These are phyloP conservation scores for Sparassis latifolia DNA, from an alignment of 1,284 basidiomycete species.

Conservation along the genomic window DNA sequence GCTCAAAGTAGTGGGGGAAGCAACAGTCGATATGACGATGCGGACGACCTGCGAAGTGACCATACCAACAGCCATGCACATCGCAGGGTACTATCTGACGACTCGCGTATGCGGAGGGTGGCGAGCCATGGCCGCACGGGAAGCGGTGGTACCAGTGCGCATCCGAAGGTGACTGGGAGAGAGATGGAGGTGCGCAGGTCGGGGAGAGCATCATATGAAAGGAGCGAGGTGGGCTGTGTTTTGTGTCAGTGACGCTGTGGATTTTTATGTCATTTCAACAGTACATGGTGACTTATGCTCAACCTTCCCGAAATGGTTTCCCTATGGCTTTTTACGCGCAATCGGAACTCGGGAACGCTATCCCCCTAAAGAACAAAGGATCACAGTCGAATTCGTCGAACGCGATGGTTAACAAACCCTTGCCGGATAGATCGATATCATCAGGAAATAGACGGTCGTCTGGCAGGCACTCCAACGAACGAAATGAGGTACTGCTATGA, in stretches of 20 bases:
- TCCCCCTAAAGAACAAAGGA: constrained; percentile 2
- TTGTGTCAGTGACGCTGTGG: background rate
- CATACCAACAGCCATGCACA: constrained; percentile 18
- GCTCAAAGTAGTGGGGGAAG: constrained; percentile 21
- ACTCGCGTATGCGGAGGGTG: constrained; percentile 15
- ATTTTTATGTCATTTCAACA: constrained; percentile 3
- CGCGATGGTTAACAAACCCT: constrained; percentile 3
- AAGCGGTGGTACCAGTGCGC: background rate
- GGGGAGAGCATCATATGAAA: constrained; percentile 18
- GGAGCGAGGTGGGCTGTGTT: constrained; percentile 26
- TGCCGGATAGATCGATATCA: constrained; percentile 11
- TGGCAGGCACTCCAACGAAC: background rate
- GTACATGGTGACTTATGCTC: constrained; percentile 26
- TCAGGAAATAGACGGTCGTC: constrained; percentile 14
- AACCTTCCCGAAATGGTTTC: constrained; percentile 11
- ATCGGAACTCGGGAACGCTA: constrained; percentile 11
- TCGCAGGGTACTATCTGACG: constrained; percentile 17
- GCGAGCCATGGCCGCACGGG: constrained; percentile 10
- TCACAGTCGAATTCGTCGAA: constrained; percentile 11
- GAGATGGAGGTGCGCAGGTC: constrained; percentile 10
- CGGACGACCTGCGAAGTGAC: constrained; percentile 13
- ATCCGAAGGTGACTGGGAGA: constrained; percentile 11
- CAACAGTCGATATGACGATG: constrained; percentile 5
- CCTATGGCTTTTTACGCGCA: constrained; percentile 13
- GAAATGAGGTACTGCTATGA: background rate